A percentile compares a stretch with the other conserved stretches of the same genome.
Evolutionary conservation across 2,329 filamentous ascomycete genomes (phyloP).

Genomic region (Chaetomium olivaceum): DNA sequence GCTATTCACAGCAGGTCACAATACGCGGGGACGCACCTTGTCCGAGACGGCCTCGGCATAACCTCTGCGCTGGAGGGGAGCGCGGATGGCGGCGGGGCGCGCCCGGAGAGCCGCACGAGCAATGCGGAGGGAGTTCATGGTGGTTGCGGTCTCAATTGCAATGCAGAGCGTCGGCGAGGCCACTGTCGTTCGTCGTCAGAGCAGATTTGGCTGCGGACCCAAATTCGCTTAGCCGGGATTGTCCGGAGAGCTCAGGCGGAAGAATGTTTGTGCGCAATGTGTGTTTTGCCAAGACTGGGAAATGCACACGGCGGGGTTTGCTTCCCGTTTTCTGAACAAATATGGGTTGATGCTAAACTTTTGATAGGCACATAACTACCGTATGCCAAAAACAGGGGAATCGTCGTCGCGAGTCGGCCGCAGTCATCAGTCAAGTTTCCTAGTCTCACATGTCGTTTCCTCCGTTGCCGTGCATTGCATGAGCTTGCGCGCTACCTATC

Average conservation of each 20-base stretch:
- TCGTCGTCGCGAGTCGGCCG: background rate
- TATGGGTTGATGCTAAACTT: background rate
- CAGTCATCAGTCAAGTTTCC: background rate
- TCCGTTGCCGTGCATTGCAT: background rate
- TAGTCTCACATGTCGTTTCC: background rate
- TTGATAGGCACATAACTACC: background rate
- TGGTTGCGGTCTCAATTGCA: slow-evolving; percentile 55
- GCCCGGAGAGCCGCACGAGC: slow-evolving; percentile 86
- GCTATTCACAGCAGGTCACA: background rate
- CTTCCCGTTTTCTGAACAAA: background rate
- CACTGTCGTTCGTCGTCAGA: slow-evolving; percentile 43
- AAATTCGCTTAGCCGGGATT: slow-evolving; percentile 35
- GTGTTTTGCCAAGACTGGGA: background rate
- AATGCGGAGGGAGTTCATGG: slow-evolving; percentile 93
- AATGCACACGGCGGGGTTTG: background rate
- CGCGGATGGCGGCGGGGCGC: slow-evolving; percentile 73
- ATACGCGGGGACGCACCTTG: slow-evolving; percentile 54
- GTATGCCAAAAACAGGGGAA: background rate
- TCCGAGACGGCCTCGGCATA: slow-evolving; percentile 87
- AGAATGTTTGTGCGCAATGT: slow-evolving; percentile 29
- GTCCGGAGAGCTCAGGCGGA: slow-evolving; percentile 26
- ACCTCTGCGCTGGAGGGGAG: slow-evolving; percentile 78
- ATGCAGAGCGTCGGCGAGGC: slow-evolving; percentile 47
- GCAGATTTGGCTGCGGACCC: slow-evolving; percentile 44
- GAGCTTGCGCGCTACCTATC: background rate